Conservation (phyloP, 1,139 yeast genomes). For the Blastobotrys aristatus region DNA sequence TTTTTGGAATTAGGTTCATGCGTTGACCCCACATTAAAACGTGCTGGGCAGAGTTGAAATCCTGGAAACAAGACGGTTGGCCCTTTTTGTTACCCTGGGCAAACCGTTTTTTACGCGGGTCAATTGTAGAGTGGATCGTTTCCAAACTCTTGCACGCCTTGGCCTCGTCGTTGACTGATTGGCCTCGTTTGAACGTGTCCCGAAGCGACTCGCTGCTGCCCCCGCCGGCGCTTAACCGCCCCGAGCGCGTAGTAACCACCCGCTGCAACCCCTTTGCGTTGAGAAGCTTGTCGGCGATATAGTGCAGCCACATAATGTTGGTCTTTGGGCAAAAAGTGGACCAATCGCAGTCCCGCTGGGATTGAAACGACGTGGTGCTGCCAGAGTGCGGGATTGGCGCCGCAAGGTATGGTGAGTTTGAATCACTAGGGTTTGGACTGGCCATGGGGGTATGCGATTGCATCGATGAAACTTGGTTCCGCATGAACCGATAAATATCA, state of each 20-base stretch:
- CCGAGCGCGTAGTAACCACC: constrained; percentile 24
- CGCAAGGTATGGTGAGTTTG: constrained; percentile 5
- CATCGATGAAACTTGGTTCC: constrained; percentile 25
- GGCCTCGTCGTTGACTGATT: constrained; percentile 22
- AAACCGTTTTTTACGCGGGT: constrained; percentile 33
- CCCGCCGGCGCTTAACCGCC: constrained; percentile 25
- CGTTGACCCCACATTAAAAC: constrained; percentile 31
- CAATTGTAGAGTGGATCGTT: constrained; percentile 31
- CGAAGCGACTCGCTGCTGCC: constrained; percentile 22
- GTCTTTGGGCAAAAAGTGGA: constrained; percentile 39
- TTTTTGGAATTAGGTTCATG: neutral
- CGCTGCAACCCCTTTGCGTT: constrained; percentile 35
- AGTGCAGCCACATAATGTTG: constrained; percentile 49
- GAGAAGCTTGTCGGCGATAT: constrained; percentile 41
- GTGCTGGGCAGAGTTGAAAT: constrained; percentile 28
- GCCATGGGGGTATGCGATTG: constrained; percentile 6
- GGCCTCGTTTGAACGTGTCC: constrained; percentile 22
- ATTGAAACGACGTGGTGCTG: neutral
- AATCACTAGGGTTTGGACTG: constrained; percentile 12
- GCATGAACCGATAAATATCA: constrained; percentile 49
- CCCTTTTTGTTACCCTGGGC: constrained; percentile 18
- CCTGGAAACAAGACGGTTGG: constrained; percentile 19
- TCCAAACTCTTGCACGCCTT: constrained; percentile 28
- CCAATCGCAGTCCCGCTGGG: constrained; percentile 36
- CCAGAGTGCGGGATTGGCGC: neutral